Percentiles rank a stretch among this genome's conserved stretches.
Conservation (phyloP, 345 rosid species). For the Eucalyptus urophylla region DNA sequence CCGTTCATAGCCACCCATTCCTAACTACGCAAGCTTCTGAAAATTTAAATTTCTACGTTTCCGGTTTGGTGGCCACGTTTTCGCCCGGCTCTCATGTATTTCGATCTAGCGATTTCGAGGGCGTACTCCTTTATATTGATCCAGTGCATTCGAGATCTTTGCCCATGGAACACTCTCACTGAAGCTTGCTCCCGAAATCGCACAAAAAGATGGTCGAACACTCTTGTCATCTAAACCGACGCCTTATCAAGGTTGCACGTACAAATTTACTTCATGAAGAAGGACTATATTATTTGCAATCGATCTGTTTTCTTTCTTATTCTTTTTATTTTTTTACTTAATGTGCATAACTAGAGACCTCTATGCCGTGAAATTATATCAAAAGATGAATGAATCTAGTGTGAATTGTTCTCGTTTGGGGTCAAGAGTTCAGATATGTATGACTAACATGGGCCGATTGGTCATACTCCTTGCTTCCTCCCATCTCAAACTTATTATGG, state of each 20-base stretch:
- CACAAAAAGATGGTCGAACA: background rate
- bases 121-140: no score
- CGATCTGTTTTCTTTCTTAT: background rate
- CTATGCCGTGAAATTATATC: background rate
- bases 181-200: background rate
- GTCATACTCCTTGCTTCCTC: background rate
- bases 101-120: background rate
- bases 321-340: background rate
- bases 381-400: background rate
- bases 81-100: no score
- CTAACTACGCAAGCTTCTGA: background rate
- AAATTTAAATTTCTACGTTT: background rate
- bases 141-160: background rate
- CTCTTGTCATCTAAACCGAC: background rate
- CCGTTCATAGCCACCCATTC: background rate
- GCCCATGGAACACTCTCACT: background rate
- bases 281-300: background rate
- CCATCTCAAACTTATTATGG: background rate
- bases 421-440: background rate
- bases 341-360: background rate
- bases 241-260: accelerated
- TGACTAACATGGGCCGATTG: background rate
- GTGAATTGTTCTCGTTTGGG: background rate
- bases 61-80: background rate
- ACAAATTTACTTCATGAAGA: background rate